Base-by-base conservation (phyloP, 306 rosid genomes). In the Prunus mume region DNA sequence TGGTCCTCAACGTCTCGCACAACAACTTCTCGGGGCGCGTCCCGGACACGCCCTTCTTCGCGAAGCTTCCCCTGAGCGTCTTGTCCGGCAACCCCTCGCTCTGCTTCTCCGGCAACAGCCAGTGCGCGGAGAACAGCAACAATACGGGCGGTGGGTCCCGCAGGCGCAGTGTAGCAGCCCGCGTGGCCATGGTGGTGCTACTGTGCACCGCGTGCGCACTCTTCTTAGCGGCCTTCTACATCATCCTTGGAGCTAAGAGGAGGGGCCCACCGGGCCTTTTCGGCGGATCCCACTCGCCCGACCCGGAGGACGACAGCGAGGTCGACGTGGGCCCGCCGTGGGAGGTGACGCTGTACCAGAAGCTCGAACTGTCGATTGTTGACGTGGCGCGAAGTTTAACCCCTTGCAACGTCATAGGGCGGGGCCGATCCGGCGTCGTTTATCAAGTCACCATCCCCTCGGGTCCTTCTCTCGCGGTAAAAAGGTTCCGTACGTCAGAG, bases 261-360 rank as follows among this genome's bases (percentile, higher is more conserved):
- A 77, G 87, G 52, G 71, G 66, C 72, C 57, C 73, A 38, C 12
- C 9, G 38, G 66, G 73, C 18, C 46, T 72, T 57, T 78, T 78
- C 71, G 78, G 5, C 74, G 87, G 85, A 79, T 60, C 78, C 83
- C 82, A 12, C 80, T 89, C 82, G 27, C 46, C 72, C 19, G 93
- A 91, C 34, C n/a, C 69, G 3, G 81, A 85, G 32, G 74, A 80
- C 12, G 90, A 89, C 2, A 77, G 85, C 13, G 97, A 90, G 85
- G 62, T 54, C 28, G 99, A 95, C 69, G 79, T 92, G 89, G 90
- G 88, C 75, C 91, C 92, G 67, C 96, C 97, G 0, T 92, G 99
- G 99, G 97, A 95, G 32, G 91, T 92, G 74, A 95, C 97, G 1
- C 85, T 92, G 7, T 92, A 90, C 87, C 99, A 95, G 85, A 95